Conservation (phyloP, 352 stramenopile species). For the Pseudoperonospora humuli region DNA sequence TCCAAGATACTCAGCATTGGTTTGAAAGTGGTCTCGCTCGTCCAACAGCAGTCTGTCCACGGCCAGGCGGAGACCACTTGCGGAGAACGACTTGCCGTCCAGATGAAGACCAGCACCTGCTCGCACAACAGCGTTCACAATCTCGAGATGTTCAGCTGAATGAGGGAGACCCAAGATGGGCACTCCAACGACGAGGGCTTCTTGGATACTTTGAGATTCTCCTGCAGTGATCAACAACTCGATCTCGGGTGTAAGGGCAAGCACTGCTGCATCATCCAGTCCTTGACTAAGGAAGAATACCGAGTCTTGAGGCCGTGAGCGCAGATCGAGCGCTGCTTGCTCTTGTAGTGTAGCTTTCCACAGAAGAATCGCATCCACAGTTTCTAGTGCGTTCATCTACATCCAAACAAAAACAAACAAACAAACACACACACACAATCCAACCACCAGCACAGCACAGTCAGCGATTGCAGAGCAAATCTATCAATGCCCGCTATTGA, state of each 20-base stretch:
- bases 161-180: slow-evolving; percentile 67
- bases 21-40: slow-evolving; percentile 27
- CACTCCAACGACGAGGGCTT: slow-evolving; percentile 49
- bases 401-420: too few species aligned
- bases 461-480: slow-evolving; percentile 2
- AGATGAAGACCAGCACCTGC: slow-evolving; percentile 43
- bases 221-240: slow-evolving; percentile 58
- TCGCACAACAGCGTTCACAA: slow-evolving; percentile 48
- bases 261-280: slow-evolving; percentile 38
- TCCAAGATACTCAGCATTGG: slow-evolving; percentile 38
- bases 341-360: slow-evolving; percentile 55
- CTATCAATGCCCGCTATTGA: neutral
- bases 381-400: slow-evolving; percentile 53
- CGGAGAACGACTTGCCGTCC: slow-evolving; percentile 28
- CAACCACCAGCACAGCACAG: slow-evolving; percentile 2
- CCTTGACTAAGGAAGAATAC: slow-evolving; percentile 47
- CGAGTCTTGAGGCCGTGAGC: slow-evolving; percentile 30
- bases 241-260: slow-evolving; percentile 30
- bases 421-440: too few species aligned
- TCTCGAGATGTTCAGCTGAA: slow-evolving; percentile 70
- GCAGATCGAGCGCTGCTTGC: slow-evolving; percentile 50
- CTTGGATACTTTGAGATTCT: slow-evolving; percentile 46
- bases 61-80: slow-evolving; percentile 22
- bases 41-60: slow-evolving; percentile 31
- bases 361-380: slow-evolving; percentile 38